Conservation (phyloP, 441 rosid genomes). For the Theobroma grandiflorum region DNA sequence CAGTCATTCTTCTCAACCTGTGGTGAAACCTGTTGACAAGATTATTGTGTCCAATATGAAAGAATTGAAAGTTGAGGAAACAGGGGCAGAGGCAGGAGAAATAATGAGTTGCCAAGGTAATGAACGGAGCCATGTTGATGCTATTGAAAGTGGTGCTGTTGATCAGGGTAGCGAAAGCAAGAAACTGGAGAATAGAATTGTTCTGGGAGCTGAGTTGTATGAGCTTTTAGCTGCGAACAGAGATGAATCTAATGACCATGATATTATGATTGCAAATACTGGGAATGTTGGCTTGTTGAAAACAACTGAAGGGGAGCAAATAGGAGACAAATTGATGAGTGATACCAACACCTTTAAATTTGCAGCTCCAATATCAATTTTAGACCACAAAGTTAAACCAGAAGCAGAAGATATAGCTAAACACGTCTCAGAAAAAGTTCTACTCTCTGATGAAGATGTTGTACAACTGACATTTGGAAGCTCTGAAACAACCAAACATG, state of each 20-base stretch:
- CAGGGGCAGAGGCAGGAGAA: not conserved
- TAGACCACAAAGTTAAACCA: slow-evolving; percentile 6
- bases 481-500: slow-evolving; percentile 39
- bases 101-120: not conserved
- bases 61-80: slow-evolving; percentile 31
- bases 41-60: slow-evolving; percentile 20
- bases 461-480: slow-evolving; percentile 43
- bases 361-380: slow-evolving; percentile 13
- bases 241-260: slow-evolving; percentile 22
- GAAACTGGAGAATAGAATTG: slow-evolving; percentile 33
- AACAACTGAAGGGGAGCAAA: slow-evolving; percentile 22
- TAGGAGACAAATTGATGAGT: slow-evolving; percentile 21
- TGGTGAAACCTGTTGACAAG: slow-evolving; percentile 24
- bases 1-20: not conserved
- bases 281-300: slow-evolving; percentile 11
- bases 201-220: slow-evolving; percentile 28
- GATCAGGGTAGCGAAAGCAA: slow-evolving; percentile 24
- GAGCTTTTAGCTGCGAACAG: slow-evolving; percentile 7
- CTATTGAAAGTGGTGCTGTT: not conserved
- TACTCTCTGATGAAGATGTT: slow-evolving; percentile 49
- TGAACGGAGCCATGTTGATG: slow-evolving; percentile 10
- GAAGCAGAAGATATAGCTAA: slow-evolving; percentile 19
- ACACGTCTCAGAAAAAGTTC: slow-evolving; percentile 18
- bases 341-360: not conserved
- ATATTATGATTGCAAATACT: not conserved